Conservation (phyloP, 2,329 filamentous ascomycete genomes). For the Paecilomyces sp. region DNA sequence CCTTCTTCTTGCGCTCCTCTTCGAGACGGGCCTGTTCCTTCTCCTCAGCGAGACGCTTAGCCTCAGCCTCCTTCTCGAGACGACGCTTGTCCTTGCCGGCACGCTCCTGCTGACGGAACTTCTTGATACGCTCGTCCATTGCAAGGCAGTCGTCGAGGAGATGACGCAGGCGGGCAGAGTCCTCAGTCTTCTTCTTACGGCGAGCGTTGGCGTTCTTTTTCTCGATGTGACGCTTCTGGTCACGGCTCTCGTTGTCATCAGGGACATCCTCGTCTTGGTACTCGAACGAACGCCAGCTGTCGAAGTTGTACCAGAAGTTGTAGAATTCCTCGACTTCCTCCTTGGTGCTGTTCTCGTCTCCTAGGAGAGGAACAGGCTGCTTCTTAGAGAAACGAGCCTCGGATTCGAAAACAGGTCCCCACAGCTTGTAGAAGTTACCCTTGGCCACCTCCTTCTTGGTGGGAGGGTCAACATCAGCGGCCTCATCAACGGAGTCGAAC, state of each 20-base stretch:
- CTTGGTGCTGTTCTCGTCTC: constrained; percentile 74
- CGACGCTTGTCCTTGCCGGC: constrained; percentile 95
- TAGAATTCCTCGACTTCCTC: constrained; percentile 93
- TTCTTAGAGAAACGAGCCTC: constrained; percentile 88
- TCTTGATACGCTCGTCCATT: constrained; percentile 92
- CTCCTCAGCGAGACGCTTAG: constrained; percentile 80
- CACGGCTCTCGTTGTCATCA: constrained; percentile 97
- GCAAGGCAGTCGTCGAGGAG: constrained; percentile 80
- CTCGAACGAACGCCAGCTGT: constrained; percentile 95
- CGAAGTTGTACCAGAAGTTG: constrained; percentile 99
- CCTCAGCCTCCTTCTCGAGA: constrained; percentile 82
- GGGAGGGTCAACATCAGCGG: constrained; percentile 84
- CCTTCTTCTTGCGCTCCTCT: constrained; percentile 69
- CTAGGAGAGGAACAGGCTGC: constrained; percentile 81
- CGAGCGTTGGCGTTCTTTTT: constrained; percentile 96
- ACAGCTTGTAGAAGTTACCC: constrained; percentile 92
- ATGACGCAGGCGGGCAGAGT: constrained; percentile 82
- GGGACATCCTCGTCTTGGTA: constrained; percentile 98
- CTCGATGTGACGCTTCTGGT: constrained; percentile 97
- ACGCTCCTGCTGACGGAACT: constrained; percentile 85
- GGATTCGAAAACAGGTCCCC: constrained; percentile 81
- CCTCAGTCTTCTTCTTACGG: constrained; percentile 99
- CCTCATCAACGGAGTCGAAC: constrained; percentile 94
- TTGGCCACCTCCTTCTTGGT: constrained; percentile 83
- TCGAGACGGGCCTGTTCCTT: constrained; percentile 76